Conservation (phyloP, 106 monocot species). For the Dendrobium catenatum region DNA sequence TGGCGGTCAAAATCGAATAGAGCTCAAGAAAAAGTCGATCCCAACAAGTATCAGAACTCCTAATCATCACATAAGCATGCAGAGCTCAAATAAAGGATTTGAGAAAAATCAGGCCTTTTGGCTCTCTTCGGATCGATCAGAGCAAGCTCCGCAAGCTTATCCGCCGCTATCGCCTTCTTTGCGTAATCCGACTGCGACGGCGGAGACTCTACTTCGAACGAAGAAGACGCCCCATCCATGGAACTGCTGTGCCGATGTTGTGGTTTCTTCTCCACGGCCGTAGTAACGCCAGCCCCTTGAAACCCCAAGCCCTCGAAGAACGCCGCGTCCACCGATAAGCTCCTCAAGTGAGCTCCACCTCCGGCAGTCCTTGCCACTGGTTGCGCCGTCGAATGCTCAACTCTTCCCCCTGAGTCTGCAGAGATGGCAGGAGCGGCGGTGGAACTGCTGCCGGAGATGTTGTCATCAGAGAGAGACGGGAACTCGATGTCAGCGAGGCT, state of each 20-base stretch:
- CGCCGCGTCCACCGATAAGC: slow-evolving; percentile 81
- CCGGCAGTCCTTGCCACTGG: neutral
- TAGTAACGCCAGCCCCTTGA: neutral
- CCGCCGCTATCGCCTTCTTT: slow-evolving; percentile 79
- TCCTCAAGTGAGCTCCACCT: slow-evolving; percentile 34
- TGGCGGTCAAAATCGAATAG: neutral
- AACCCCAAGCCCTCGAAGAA: slow-evolving; percentile 49
- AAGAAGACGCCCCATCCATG: slow-evolving; percentile 47
- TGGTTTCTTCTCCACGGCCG: neutral
- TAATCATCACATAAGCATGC: neutral
- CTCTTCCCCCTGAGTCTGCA: neutral
- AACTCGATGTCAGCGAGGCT: slow-evolving; percentile 65
- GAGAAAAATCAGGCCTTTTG: slow-evolving; percentile 46
- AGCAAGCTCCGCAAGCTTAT: slow-evolving; percentile 82
- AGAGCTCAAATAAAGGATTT: neutral
- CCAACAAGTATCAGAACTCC: neutral
- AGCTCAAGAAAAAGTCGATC: neutral
- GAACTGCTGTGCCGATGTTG: slow-evolving; percentile 61
- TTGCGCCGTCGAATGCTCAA: neutral
- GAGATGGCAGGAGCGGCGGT: slow-evolving; percentile 4
- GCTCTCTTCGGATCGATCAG: slow-evolving; percentile 89
- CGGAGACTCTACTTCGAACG: slow-evolving; percentile 55
- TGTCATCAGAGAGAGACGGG: slow-evolving; percentile 74
- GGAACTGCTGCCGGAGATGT: slow-evolving; percentile 17
- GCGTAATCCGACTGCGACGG: slow-evolving; percentile 42